Conservation (phyloP, 805 yeast genomes). For the Blastobotrys attinorum region DNA sequence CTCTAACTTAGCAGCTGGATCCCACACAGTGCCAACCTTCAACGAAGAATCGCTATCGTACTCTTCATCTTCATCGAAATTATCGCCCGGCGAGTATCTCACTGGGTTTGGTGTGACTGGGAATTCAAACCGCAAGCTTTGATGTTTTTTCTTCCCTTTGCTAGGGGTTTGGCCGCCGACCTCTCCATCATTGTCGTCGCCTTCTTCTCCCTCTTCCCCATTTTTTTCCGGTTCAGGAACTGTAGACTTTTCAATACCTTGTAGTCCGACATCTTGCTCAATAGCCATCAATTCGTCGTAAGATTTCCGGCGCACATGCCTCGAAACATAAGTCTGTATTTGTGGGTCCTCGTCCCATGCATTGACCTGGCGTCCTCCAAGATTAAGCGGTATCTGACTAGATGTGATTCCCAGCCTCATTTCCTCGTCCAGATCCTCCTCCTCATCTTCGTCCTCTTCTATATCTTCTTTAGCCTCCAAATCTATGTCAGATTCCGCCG, state of each 20-base stretch:
- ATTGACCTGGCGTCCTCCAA: no score
- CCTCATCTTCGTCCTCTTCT: slow-evolving; percentile 1
- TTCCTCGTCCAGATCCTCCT: neutral
- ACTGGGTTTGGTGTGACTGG: neutral
- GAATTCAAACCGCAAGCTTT: no score
- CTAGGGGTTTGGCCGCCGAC: neutral
- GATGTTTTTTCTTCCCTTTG: neutral
- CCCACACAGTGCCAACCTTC: slow-evolving; percentile 4
- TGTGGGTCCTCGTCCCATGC: slow-evolving; percentile 9
- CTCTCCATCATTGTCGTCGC: neutral
- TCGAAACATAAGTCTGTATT: neutral
- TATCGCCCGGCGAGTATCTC: neutral
- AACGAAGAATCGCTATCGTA: neutral
- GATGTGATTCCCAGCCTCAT: neutral
- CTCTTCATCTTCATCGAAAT: neutral
- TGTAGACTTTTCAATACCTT: neutral
- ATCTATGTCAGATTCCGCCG: neutral
- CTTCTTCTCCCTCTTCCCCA: slow-evolving; percentile 4
- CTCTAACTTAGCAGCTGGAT: slow-evolving; percentile 16
- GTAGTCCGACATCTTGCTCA: neutral
- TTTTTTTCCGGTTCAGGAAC: neutral
- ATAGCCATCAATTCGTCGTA: neutral
- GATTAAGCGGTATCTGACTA: no score
- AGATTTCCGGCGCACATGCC: neutral
- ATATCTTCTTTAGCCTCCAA: neutral